phyloP scores from a whole-genome alignment of 2,329 filamentous ascomycete species.

The Xylaria sp. region DNA sequence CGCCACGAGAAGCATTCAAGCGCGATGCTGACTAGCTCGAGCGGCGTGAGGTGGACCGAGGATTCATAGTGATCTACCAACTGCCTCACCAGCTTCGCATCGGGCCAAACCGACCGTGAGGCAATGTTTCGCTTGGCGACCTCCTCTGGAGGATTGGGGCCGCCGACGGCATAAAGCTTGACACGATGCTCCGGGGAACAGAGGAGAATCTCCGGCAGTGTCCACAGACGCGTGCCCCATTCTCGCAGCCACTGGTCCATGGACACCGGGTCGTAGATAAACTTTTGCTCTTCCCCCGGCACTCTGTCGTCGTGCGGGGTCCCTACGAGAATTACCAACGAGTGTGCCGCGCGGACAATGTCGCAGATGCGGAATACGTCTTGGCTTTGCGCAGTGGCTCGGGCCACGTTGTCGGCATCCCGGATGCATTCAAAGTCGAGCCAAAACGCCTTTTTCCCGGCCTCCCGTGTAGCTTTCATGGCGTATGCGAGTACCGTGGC shows the following conservation, averaged over 20 bases:
- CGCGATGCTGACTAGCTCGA: constrained; percentile 53
- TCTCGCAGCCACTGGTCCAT: constrained; percentile 33
- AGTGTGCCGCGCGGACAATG: constrained; percentile 56
- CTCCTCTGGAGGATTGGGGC: constrained; percentile 24
- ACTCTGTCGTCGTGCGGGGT: constrained; percentile 43
- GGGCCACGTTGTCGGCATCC: constrained; percentile 47
- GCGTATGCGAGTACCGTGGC: constrained; percentile 51
- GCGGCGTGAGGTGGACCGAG: constrained; percentile 53
- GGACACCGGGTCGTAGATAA: constrained; percentile 48
- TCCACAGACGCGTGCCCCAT: constrained; percentile 50
- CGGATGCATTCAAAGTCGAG: constrained; percentile 57
- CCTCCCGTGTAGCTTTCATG: constrained; percentile 52
- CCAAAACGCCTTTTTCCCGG: constrained; percentile 56
- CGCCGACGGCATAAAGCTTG: constrained; percentile 31
- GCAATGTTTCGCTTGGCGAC: constrained; percentile 56
- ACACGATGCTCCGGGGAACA: constrained; percentile 27
- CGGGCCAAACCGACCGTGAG: constrained; percentile 53
- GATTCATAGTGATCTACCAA: constrained; percentile 60
- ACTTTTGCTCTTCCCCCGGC: neutral
- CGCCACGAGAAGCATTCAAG: constrained; percentile 54
- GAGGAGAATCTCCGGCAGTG: constrained; percentile 48
- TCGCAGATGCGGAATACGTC: constrained; percentile 58
- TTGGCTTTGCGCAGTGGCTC: constrained; percentile 42
- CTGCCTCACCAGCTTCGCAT: constrained; percentile 53
- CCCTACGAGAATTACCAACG: constrained; percentile 56